A percentile compares a stretch with the other conserved stretches of the same genome.
Conservation (phyloP, 2,329 filamentous ascomycete species). For the Verticillium longisporum region DNA sequence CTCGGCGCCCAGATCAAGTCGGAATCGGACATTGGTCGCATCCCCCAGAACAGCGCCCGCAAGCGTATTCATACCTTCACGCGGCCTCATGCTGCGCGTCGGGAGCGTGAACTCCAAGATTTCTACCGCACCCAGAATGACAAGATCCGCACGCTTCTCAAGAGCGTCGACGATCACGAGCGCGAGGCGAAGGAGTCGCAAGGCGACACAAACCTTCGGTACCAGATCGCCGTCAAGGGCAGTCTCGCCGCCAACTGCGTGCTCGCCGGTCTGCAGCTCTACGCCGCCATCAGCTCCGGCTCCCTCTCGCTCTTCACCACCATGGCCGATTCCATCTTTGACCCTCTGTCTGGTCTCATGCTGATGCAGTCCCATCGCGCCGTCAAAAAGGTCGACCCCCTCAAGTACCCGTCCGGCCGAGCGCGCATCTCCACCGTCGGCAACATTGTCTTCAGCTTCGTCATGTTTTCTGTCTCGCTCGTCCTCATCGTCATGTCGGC, state of each 20-base stretch:
- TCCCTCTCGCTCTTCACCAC: conserved; percentile 97
- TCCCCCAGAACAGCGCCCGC: conserved; percentile 72
- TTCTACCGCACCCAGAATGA: conserved; percentile 93
- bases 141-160: conserved; percentile 85
- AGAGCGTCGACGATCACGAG: conserved; percentile 86
- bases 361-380: conserved; percentile 83
- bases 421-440: conserved; percentile 91
- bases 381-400: conserved; percentile 77
- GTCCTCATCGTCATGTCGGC: conserved; percentile 87
- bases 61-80: conserved; percentile 46
- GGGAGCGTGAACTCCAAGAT: conserved; percentile 55
- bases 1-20: conserved; percentile 74
- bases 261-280: conserved; percentile 76
- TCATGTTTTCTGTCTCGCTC: conserved; percentile 89
- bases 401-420: conserved; percentile 85
- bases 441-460: conserved; percentile 92
- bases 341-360: conserved; percentile 82
- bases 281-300: conserved; percentile 76
- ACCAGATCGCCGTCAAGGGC: conserved; percentile 58
- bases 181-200: conserved; percentile 74
- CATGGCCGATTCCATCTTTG: conserved; percentile 93
- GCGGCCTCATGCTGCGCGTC: conserved; percentile 18
- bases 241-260: conserved; percentile 75
- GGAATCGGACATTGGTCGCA: conserved; percentile 65
- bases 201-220: conserved; percentile 73